A percentile compares a stretch with the other conserved stretches of the same genome.
Conservation (phyloP, 371 early-diverging fungal species). For the Mucor mucedo region DNA sequence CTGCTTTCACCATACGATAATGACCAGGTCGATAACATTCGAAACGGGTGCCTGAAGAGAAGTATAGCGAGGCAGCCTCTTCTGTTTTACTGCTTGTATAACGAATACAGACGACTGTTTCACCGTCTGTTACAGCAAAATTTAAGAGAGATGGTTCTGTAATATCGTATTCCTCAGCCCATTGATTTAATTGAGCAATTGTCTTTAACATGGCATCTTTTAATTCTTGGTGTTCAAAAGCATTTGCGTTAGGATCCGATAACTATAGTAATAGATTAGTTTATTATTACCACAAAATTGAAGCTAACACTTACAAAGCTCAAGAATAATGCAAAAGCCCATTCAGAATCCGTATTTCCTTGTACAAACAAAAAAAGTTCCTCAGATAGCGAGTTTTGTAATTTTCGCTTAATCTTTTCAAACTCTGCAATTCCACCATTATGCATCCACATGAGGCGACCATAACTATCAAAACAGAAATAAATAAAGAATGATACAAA, state of each 20-base stretch:
- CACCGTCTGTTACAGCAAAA: slow-evolving; percentile 90
- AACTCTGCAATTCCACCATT: slow-evolving; percentile 82
- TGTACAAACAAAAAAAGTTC: slow-evolving; percentile 74
- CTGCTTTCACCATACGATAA: slow-evolving; percentile 82
- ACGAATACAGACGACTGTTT: slow-evolving; percentile 79
- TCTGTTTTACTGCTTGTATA: slow-evolving; percentile 71
- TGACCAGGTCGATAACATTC: slow-evolving; percentile 66
- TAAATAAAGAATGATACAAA: background rate
- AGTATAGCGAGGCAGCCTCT: slow-evolving; percentile 82
- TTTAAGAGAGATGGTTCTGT: slow-evolving; percentile 74
- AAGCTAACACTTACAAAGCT: slow-evolving; percentile 56
- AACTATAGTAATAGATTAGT: slow-evolving; percentile 44
- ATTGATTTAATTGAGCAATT: slow-evolving; percentile 71
- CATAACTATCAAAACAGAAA: slow-evolving; percentile 48
- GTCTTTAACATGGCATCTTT: slow-evolving; percentile 79
- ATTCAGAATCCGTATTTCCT: slow-evolving; percentile 88
- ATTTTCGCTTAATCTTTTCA: slow-evolving; percentile 75
- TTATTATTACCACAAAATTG: background rate
- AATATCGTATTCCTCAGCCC: slow-evolving; percentile 69
- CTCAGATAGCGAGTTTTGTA: slow-evolving; percentile 70
- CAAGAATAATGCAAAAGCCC: slow-evolving; percentile 87
- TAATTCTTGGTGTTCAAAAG: slow-evolving; percentile 63
- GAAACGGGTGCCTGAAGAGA: slow-evolving; percentile 75
- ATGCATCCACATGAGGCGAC: slow-evolving; percentile 90
- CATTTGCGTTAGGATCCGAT: slow-evolving; percentile 52